Evolutionary conservation across 2,329 filamentous ascomycete genomes (phyloP).

Genomic region (Colletotrichum sp.): DNA sequence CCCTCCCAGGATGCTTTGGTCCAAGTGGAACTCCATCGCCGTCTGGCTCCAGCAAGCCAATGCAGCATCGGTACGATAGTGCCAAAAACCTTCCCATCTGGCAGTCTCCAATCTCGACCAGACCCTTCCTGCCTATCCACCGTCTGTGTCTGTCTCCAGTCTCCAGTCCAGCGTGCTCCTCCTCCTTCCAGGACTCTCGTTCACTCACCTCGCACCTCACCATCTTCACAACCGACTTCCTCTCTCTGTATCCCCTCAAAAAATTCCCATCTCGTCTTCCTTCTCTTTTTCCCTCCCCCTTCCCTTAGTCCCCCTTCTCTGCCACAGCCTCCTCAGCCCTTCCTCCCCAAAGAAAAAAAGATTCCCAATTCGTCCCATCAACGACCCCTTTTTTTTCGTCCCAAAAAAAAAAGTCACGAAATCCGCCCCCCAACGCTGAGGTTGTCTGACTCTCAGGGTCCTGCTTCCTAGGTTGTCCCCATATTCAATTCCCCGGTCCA

Average conservation of each 20-base stretch:
- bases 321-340: slow-evolving; percentile 19
- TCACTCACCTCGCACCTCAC: background rate
- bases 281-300: background rate
- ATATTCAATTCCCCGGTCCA: slow-evolving; percentile 7
- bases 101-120: slow-evolving; percentile 19
- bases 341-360: background rate
- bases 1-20: background rate
- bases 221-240: slow-evolving; percentile 1
- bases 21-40: slow-evolving; percentile 17
- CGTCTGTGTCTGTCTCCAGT: background rate
- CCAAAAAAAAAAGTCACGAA: background rate
- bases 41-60: slow-evolving; percentile 17
- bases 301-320: background rate
- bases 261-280: slow-evolving; percentile 6
- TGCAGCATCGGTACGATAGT: slow-evolving; percentile 21
- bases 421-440: background rate
- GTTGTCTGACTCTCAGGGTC: slow-evolving; percentile 13
- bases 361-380: slow-evolving; percentile 2
- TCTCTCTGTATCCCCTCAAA: slow-evolving; percentile 21
- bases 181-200: background rate
- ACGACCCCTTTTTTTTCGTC: background rate
- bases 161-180: background rate
- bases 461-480: background rate
- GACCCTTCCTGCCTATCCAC: background rate
- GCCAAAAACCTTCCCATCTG: slow-evolving; percentile 21